Evolutionary conservation across 768 basidiomycete species (phyloP).

Genomic region (Panellus pusillus): DNA sequence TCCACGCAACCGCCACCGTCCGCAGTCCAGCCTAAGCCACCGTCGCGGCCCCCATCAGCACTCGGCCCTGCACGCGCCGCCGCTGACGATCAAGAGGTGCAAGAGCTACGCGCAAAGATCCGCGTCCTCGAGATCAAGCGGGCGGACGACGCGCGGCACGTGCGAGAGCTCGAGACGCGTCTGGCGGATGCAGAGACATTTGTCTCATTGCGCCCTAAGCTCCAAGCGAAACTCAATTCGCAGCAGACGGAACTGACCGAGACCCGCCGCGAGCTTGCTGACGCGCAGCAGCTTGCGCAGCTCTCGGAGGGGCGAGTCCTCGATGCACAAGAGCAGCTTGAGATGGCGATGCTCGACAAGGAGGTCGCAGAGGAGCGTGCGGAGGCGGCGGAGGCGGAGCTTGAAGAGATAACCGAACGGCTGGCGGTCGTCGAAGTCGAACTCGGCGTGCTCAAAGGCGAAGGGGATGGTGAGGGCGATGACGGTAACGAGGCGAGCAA

Average conservation of each 20-base stretch:
- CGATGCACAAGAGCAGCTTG: slow-evolving; percentile 87
- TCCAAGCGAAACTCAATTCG: slow-evolving; percentile 83
- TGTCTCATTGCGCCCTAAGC: slow-evolving; percentile 81
- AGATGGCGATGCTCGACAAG: slow-evolving; percentile 94
- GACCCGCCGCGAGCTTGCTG: slow-evolving; percentile 73
- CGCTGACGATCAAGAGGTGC: slow-evolving; percentile 60
- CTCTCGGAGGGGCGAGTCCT: slow-evolving; percentile 68
- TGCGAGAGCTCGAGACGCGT: slow-evolving; percentile 84
- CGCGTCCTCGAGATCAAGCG: slow-evolving; percentile 86
- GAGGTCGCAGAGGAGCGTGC: slow-evolving; percentile 95
- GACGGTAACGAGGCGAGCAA: slow-evolving; percentile 30
- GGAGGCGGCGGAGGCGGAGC: slow-evolving; percentile 73
- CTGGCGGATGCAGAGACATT: slow-evolving; percentile 84
- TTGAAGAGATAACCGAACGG: slow-evolving; percentile 78
- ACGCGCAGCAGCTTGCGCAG: slow-evolving; percentile 71
- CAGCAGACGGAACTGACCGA: slow-evolving; percentile 79
- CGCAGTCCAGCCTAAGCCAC: slow-evolving; percentile 24
- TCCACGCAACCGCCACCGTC: slow-evolving; percentile 13
- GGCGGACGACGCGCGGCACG: slow-evolving; percentile 79
- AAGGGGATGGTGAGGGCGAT: slow-evolving; percentile 29
- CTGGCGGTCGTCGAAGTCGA: slow-evolving; percentile 83
- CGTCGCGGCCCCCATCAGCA: slow-evolving; percentile 32
- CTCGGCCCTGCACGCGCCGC: slow-evolving; percentile 14
- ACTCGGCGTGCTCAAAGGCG: slow-evolving; percentile 73
- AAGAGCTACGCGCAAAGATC: slow-evolving; percentile 82